Evolutionary conservation across 345 rosid species (phyloP).

Genomic region (Hirschfeldia incana): DNA sequence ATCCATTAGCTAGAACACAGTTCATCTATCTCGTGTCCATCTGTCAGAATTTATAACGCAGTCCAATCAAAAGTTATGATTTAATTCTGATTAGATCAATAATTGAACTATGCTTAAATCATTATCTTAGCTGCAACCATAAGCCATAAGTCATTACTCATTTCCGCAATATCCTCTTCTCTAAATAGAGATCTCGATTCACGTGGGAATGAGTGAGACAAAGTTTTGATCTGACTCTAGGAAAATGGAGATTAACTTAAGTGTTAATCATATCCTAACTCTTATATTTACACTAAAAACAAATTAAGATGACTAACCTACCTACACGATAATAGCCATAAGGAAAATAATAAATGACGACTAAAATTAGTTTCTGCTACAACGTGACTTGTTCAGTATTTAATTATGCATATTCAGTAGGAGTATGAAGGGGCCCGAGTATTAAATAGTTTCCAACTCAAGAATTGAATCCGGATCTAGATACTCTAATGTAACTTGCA

Average conservation of each 20-base stretch:
- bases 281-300: not conserved
- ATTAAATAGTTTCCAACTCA: not conserved
- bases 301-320: not conserved
- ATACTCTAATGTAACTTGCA: not conserved
- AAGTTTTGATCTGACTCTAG: not conserved
- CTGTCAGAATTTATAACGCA: not conserved
- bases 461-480: not conserved
- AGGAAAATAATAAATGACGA: not conserved
- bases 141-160: constrained; percentile 21
- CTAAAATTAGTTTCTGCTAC: not conserved
- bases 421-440: not conserved
- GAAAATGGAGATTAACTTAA: not conserved
- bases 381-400: not conserved
- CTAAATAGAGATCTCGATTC: not conserved
- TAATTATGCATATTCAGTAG: not conserved
- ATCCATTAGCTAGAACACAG: constrained; percentile 15
- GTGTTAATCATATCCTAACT: not conserved
- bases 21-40: constrained; percentile 23
- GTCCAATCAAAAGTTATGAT: constrained; percentile 3
- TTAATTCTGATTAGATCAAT: not conserved
- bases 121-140: constrained; percentile 6
- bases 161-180: constrained; percentile 6
- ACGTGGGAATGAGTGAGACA: constrained; percentile 9
- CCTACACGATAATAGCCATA: not conserved
- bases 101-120: not conserved